A percentile compares a stretch with the other conserved stretches of the same genome.
phyloP scores from a whole-genome alignment of 768 basidiomycete genomes.

The Termitomyces eurrhizus region DNA sequence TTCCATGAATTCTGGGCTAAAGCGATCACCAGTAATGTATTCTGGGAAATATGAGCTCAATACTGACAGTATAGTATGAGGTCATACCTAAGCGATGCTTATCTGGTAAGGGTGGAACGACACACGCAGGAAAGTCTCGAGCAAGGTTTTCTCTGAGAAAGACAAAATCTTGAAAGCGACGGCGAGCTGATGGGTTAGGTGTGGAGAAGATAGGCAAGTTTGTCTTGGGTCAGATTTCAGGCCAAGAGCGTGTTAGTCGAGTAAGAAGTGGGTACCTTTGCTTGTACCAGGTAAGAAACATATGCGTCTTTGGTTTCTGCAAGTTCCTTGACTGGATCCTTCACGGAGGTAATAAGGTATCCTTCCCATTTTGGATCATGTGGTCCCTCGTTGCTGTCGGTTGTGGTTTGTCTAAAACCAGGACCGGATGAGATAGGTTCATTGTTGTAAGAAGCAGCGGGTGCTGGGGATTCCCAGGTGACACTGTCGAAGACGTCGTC shows the following conservation, averaged over 20 bases:
- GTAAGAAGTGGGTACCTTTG: conserved; percentile 55
- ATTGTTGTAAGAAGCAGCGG: conserved; percentile 45
- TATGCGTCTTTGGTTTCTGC: conserved; percentile 97
- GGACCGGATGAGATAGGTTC: conserved; percentile 50
- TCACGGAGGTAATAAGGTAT: conserved; percentile 74
- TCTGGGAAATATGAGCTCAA: conserved; percentile 43
- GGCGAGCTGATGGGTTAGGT: conserved; percentile 67
- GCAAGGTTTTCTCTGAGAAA: conserved; percentile 87
- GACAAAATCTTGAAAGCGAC: conserved; percentile 96
- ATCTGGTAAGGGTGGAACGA: conserved; percentile 95
- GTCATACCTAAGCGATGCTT: conserved; percentile 82
- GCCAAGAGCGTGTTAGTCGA: not conserved
- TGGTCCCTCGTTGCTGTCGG: conserved; percentile 67
- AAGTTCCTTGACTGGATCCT: conserved; percentile 93
- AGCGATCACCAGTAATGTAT: conserved; percentile 96
- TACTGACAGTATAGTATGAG: not conserved
- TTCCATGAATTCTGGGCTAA: conserved; percentile 97
- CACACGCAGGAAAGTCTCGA: conserved; percentile 93
- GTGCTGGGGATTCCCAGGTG: conserved; percentile 78
- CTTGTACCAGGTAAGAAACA: conserved; percentile 89
- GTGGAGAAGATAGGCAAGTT: conserved; percentile 85
- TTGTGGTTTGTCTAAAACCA: conserved; percentile 79
- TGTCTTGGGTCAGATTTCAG: conserved; percentile 50
- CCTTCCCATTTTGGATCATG: conserved; percentile 92
- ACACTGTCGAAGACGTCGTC: conserved; percentile 92